A percentile compares a stretch with the other conserved stretches of the same genome.
phyloP scores from a whole-genome alignment of 345 rosid species.

The Lepidium africanum region DNA sequence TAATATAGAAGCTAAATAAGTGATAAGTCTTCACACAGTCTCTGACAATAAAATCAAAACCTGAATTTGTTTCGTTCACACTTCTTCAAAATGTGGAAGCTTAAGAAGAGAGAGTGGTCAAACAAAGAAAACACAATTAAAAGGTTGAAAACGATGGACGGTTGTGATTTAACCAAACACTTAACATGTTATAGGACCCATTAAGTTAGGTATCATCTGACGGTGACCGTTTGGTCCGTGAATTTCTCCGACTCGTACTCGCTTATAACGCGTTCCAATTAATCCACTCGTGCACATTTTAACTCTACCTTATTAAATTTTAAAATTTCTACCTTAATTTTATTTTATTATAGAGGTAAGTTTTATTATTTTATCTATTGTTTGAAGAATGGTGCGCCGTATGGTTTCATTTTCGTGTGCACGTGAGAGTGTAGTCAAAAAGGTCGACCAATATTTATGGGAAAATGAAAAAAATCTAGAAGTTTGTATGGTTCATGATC shows the following conservation, averaged over 20 bases:
- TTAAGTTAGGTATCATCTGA: constrained; percentile 21
- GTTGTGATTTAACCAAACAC: constrained; percentile 16
- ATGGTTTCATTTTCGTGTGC: constrained; percentile 14
- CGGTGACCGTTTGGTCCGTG: constrained; percentile 15
- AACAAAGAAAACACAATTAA: constrained; percentile 16
- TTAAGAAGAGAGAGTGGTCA: constrained; percentile 17
- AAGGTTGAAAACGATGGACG: constrained; percentile 12
- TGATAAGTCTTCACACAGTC: no score
- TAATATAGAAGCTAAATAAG: no score
- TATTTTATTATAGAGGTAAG: background rate
- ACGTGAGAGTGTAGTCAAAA: constrained; percentile 28
- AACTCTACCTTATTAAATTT: background rate
- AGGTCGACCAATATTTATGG: constrained; percentile 1
- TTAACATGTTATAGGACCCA: constrained; percentile 1
- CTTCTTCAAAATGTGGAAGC: background rate
- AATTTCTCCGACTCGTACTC: background rate
- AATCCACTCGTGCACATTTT: constrained; percentile 16
- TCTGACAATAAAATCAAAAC: no score
- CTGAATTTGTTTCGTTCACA: background rate
- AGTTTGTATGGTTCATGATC: constrained; percentile 21
- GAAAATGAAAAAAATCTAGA: background rate
- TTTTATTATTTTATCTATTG: background rate
- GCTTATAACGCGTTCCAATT: constrained; percentile 5
- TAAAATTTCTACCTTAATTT: background rate
- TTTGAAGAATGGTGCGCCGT: constrained; percentile 20